Evolutionary conservation across 2,329 filamentous ascomycete genomes (phyloP), one percentile per base, ranked within the genome.

Genomic region (Epicoccum nigrum): DNA sequence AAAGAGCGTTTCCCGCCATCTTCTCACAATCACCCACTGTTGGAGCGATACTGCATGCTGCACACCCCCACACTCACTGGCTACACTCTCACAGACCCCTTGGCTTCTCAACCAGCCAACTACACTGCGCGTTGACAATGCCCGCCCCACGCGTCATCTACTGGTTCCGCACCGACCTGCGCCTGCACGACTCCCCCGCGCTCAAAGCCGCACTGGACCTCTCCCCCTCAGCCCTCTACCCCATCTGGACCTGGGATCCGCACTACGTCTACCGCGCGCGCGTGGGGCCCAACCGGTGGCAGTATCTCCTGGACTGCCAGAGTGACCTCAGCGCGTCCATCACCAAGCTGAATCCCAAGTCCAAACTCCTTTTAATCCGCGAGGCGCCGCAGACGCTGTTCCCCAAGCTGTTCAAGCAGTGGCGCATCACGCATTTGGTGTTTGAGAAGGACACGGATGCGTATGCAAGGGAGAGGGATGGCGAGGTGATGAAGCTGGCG

Each of bases 371-470:
- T 55, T 80, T 92, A 19, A 76, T 92, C 13, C 81, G 89, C 21
- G 88, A 91, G 73, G 86, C 82, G 0, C 88, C 88, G 0, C 86
- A 88, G 64, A 89, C 85, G 0, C 70, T 91, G 1, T 78, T 92
- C 3, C 85, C 86, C 1, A 90, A 90, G 70, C 75, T 92, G 1
- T 88, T 90, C 78, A 83, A 84, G 60, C 81, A 82, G 15, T 92
- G 88, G 89, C 81, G 82, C 1, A 84, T 90, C 20, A 89, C 87
- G 0, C 88, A 92, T 71, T 73, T 92, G 4, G 88, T 91, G 0
- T 92, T 91, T 61, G 89, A 92, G 68, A 88, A 87, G 63, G 89
- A 92, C 62, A 90, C 87, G 0, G 89, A 92, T 74, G 79, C 86
- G 0, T 92, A 92, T 72, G 87, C 79, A 4, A 79, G 82, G 13